Conservation (phyloP, 345 rosid species). For the Carallia pectinifolia region DNA sequence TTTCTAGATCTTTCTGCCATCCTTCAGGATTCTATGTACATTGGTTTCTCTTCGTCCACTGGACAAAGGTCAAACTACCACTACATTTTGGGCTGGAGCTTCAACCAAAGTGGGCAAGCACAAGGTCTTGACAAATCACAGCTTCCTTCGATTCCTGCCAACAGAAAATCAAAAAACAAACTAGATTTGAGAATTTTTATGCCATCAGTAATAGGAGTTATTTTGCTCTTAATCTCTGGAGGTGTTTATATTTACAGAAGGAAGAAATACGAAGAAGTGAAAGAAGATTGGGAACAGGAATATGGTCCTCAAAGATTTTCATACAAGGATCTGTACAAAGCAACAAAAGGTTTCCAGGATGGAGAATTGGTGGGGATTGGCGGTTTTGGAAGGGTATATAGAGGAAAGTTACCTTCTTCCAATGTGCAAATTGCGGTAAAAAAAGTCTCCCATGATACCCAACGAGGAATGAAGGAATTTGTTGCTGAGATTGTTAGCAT, state of each 20-base stretch:
- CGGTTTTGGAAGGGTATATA: conserved; percentile 11
- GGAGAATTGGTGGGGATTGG: not conserved
- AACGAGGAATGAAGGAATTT: conserved; percentile 21
- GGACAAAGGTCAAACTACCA: conserved; percentile 15
- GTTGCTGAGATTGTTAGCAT: conserved; percentile 20
- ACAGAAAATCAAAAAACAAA: not conserved
- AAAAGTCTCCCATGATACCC: not conserved
- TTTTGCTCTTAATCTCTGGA: not conserved
- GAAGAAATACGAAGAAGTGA: conserved; percentile 8
- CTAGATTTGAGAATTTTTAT: not conserved
- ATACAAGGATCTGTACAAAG: conserved; percentile 12
- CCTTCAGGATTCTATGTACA: conserved; percentile 11
- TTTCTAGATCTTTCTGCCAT: not conserved
- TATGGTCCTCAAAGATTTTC: conserved; percentile 17
- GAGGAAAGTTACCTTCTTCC: conserved; percentile 1
- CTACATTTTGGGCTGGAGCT: conserved; percentile 28
- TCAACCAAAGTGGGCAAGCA: conserved; percentile 11
- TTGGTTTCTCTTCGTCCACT: conserved; percentile 23
- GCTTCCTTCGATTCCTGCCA: conserved; percentile 2
- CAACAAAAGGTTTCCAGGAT: conserved; percentile 2
- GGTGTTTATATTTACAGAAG: not conserved
- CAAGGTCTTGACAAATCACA: not conserved
- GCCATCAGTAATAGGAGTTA: not conserved
- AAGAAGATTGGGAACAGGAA: conserved; percentile 7
- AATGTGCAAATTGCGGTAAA: conserved; percentile 1